Evolutionary conservation across 495 filamentous ascomycete species (phyloP), one percentile per base, ranked within the genome.

Genomic region (Platismatia glauca): DNA sequence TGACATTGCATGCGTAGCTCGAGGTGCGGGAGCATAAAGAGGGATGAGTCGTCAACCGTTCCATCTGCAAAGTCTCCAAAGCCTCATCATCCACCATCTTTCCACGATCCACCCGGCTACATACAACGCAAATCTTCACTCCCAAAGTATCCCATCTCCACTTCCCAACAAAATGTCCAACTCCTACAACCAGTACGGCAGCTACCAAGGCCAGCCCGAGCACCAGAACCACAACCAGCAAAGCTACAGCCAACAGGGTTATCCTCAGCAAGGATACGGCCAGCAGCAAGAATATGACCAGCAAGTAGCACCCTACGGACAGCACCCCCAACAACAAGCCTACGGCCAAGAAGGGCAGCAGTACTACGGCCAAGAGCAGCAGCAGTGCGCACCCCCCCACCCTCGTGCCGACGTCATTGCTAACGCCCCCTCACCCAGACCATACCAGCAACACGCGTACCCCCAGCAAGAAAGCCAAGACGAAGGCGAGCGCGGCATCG

Each of bases 131-230:
- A n/a, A n/a, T n/a, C n/a, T n/a, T n/a, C n/a, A n/a, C n/a, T n/a
- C n/a, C n/a, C n/a, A n/a, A n/a, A n/a, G n/a, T 35, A 5, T 9
- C 34, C 34, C 34, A 9, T 38, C 37, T 38, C 37, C 37, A 38
- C 37, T 39, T 15, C 13, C 38, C 13, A 39, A 8, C 13, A 50
- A 34, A 53, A 81, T 81, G 79, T 79, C 77, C 3, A 77, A 77
- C 57, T 74, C 76, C 13, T 81, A 81, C 72, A 74, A 79, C 60
- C 72, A 73, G 55, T 66, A 67, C 59, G 69, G 71, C 43, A 22
- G 41, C n/a, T 44, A 62, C 27, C 59, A 56, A 20, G 64, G 64
- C 57, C 70, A 68, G 3, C 74, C 71, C 15, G 65, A 69, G 3
- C 52, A 69, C 13, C 67, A 70, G 37, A 38, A 57, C 43, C 72